Evolutionary conservation across 169 alveolate genomes (phyloP).

Genomic region (Amoebophrya sp.): DNA sequence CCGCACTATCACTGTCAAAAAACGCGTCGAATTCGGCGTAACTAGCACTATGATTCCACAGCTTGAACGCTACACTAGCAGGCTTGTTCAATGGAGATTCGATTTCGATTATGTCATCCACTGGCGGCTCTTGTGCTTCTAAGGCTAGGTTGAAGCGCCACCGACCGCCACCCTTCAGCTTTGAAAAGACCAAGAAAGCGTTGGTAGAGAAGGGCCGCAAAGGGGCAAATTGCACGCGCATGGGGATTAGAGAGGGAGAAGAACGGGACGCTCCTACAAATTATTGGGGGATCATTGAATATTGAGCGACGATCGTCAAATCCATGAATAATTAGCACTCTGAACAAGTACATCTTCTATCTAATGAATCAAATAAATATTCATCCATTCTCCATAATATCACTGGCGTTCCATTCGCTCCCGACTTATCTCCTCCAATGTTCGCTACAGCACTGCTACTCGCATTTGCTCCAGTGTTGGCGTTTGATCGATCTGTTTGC

Average conservation of each 20-base stretch:
- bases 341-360: no score
- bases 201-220: conserved; percentile 71
- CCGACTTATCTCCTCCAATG: no score
- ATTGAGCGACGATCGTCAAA: no score
- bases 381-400: no score
- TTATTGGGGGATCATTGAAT: no score
- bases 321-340: no score
- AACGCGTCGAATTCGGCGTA: conserved; percentile 75
- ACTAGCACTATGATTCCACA: conserved; percentile 54
- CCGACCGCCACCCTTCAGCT: conserved; percentile 74
- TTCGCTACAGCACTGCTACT: conserved; percentile 11
- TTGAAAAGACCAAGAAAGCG: conserved; percentile 63
- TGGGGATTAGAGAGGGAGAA: no score
- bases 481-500: background rate
- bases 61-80: conserved; percentile 66
- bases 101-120: conserved; percentile 75
- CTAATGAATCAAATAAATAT: no score
- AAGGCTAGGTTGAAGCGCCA: conserved; percentile 73
- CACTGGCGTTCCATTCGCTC: no score
- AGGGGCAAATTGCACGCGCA: conserved; percentile 67
- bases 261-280: no score
- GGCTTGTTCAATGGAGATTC: conserved; percentile 74
- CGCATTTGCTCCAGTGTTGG: background rate
- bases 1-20: conserved; percentile 75
- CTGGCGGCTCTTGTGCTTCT: conserved; percentile 78